Evolutionary conservation across 306 rosid species (phyloP).

Genomic region (Prunus salicina): DNA sequence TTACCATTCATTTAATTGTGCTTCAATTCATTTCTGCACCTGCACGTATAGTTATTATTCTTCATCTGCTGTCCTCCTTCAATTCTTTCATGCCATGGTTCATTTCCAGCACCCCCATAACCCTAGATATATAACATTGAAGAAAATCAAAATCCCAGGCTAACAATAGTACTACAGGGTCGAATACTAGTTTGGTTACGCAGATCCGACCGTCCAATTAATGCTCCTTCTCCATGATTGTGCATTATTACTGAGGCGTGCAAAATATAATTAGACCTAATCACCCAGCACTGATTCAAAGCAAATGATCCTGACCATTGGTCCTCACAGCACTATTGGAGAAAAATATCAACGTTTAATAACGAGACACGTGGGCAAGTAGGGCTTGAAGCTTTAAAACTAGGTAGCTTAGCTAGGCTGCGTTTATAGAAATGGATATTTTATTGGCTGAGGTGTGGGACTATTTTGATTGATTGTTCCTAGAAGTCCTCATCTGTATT

Average conservation of each 20-base stretch:
- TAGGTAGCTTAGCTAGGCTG: neutral
- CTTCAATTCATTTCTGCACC: conserved; percentile 29
- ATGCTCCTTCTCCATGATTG: conserved; percentile 8
- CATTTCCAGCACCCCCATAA: neutral
- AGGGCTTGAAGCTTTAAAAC: neutral
- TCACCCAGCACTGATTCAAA: conserved; percentile 1
- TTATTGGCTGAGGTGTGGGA: conserved; percentile 14
- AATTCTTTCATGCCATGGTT: neutral
- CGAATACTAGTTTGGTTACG: neutral
- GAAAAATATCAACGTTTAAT: neutral
- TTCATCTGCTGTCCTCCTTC: conserved; percentile 5
- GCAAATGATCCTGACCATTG: neutral
- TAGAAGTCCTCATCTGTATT: conserved; percentile 48
- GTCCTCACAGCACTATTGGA: neutral
- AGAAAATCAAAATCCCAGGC: neutral
- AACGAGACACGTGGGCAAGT: conserved; percentile 11
- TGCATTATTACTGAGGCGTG: neutral
- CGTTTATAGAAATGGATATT: neutral
- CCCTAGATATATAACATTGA: neutral
- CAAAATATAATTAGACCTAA: conserved; percentile 4
- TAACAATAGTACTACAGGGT: too few relatives aligned
- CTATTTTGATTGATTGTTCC: conserved; percentile 58
- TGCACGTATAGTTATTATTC: conserved; percentile 16
- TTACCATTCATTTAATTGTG: conserved; percentile 11
- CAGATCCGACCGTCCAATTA: conserved; percentile 9